Percentiles rank a stretch among this genome's conserved stretches.
phyloP scores from a whole-genome alignment of 371 early-diverging fungal genomes.

The Rhizopus arrhizus region DNA sequence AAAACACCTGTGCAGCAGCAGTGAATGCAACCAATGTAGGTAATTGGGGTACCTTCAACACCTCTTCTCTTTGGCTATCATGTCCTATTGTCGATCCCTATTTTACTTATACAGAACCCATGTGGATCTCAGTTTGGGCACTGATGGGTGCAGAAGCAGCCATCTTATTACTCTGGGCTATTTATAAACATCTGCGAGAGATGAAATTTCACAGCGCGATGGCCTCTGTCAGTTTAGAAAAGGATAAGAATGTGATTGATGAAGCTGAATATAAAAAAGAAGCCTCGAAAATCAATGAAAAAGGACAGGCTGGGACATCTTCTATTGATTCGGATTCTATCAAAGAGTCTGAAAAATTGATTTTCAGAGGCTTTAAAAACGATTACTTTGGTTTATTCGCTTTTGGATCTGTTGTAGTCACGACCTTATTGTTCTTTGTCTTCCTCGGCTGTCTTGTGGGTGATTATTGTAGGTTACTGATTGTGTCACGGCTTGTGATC shows the following conservation, averaged over 20 bases:
- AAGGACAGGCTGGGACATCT: constrained; percentile 4
- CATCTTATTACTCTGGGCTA: constrained; percentile 47
- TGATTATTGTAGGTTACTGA: constrained; percentile 65
- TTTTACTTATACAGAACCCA: constrained; percentile 60
- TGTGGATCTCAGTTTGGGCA: constrained; percentile 59
- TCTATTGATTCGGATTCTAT: constrained; percentile 33
- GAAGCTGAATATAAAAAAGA: constrained; percentile 26
- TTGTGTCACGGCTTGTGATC: background rate
- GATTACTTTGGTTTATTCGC: constrained; percentile 59
- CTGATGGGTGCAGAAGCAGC: constrained; percentile 45
- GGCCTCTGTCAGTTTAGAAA: background rate
- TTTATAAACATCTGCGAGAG: constrained; percentile 36
- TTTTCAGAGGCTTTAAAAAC: constrained; percentile 66
- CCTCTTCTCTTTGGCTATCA: constrained; percentile 46
- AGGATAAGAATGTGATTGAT: constrained; percentile 5
- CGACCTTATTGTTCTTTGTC: constrained; percentile 67
- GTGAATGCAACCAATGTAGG: constrained; percentile 28
- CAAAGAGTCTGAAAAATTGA: constrained; percentile 48
- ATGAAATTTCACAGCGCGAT: constrained; percentile 17
- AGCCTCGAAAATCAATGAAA: constrained; percentile 8
- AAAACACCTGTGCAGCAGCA: constrained; percentile 46
- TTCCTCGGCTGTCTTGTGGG: constrained; percentile 68
- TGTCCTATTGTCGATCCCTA: constrained; percentile 54
- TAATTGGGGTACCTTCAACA: constrained; percentile 36
- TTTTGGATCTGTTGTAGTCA: constrained; percentile 52